Evolutionary conservation across 1,284 basidiomycete species (phyloP).

Genomic region (Phylloporus sp.): DNA sequence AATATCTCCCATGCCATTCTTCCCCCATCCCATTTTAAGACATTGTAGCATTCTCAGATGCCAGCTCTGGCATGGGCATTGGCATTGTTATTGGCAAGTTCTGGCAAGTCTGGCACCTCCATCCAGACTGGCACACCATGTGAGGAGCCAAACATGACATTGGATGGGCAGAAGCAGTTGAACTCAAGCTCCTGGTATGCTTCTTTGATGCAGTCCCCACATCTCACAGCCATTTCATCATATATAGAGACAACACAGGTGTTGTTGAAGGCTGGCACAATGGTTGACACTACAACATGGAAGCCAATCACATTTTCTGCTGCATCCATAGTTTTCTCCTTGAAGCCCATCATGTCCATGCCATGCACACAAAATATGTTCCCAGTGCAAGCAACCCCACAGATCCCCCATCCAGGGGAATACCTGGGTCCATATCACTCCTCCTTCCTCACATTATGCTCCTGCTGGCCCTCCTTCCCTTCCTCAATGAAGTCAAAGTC

Average conservation of each 20-base stretch:
- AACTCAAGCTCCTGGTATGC: neutral
- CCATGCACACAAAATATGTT: neutral
- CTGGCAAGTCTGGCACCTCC: neutral
- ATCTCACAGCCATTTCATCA: neutral
- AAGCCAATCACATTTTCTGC: neutral
- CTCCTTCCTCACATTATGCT: neutral
- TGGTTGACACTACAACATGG: neutral
- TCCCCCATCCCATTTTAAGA: neutral
- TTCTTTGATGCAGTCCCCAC: neutral
- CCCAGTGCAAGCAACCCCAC: neutral
- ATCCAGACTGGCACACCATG: neutral
- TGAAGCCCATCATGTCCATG: neutral
- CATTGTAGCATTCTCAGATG: constrained; percentile 7
- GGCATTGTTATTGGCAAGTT: neutral
- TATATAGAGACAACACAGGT: neutral
- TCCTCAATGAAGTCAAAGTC: neutral
- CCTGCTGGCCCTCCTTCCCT: neutral
- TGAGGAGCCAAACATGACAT: neutral
- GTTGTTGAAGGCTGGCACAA: neutral
- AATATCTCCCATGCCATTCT: neutral
- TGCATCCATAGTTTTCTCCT: neutral
- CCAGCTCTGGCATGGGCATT: neutral
- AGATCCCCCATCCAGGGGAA: neutral
- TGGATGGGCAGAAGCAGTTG: neutral
- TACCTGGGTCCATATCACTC: neutral